Conservation (phyloP, 148 eudicot genomes). For the Nyssa sinensis region DNA sequence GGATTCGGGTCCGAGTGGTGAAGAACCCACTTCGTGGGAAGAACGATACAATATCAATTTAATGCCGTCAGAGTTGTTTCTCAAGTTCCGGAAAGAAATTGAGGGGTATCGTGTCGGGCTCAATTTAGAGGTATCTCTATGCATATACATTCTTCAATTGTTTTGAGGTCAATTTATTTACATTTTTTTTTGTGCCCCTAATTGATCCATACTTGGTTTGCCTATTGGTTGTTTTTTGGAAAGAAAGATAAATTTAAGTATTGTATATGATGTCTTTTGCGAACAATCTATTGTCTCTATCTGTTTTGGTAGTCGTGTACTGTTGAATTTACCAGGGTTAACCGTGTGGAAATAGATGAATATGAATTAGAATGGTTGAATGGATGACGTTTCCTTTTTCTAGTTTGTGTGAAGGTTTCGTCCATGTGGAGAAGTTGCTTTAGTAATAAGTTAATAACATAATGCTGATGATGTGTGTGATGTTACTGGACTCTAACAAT, state of each 20-base stretch:
- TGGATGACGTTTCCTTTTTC: neutral
- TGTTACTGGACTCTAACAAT: neutral
- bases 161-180: neutral
- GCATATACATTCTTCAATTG: neutral
- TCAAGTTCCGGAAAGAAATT: conserved; percentile 74
- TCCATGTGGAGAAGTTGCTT: conserved; percentile 8
- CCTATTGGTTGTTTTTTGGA: neutral
- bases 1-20: conserved; percentile 44
- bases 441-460: neutral
- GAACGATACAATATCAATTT: conserved; percentile 66
- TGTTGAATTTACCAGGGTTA: neutral
- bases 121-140: conserved; percentile 69
- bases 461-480: neutral
- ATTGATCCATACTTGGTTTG: neutral
- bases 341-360: neutral
- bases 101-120: conserved; percentile 69
- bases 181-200: conserved; percentile 11
- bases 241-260: neutral
- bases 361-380: too few species aligned
- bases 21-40: conserved; percentile 71
- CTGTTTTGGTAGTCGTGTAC: neutral
- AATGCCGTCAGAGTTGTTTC: conserved; percentile 71
- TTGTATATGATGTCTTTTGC: neutral
- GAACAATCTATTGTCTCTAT: neutral
- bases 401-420: neutral